Conservation (phyloP, 306 rosid species). For the Crataegus laevigata region DNA sequence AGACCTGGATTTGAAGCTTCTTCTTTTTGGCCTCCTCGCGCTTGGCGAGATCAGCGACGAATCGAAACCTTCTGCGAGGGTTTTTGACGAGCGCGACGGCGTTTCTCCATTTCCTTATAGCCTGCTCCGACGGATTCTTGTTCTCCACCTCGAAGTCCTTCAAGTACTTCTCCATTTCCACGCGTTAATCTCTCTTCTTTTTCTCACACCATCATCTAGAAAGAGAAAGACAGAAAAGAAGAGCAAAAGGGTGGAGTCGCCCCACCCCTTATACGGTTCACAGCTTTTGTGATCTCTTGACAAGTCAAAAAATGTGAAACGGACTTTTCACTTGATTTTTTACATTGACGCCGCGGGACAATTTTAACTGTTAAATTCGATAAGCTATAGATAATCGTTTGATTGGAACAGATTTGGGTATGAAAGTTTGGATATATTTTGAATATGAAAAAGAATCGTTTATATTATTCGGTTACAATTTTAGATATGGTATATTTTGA, state of each 20-base stretch:
- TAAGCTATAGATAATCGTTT: no score
- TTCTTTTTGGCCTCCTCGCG: constrained; percentile 53
- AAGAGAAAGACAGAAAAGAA: neutral
- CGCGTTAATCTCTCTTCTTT: neutral
- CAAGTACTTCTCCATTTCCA: constrained; percentile 32
- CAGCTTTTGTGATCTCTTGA: no score
- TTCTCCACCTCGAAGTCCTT: constrained; percentile 56
- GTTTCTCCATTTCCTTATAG: constrained; percentile 58
- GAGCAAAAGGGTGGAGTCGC: neutral
- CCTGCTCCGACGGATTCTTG: constrained; percentile 48
- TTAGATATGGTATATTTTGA: no score
- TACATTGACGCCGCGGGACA: no score
- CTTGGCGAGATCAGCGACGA: constrained; percentile 72
- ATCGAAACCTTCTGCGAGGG: constrained; percentile 67
- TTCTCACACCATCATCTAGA: neutral
- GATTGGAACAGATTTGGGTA: no score
- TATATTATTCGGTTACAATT: no score
- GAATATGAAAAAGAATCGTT: no score
- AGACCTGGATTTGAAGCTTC: constrained; percentile 61
- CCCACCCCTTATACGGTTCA: no score
- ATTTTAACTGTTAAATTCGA: no score
- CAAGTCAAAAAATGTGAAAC: no score
- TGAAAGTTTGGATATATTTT: no score
- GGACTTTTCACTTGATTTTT: no score
- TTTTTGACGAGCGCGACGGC: constrained; percentile 76